Evolutionary conservation across 2,329 filamentous ascomycete species (phyloP), one percentile per base, ranked within the genome.

Genomic region (Emydomyces testavorans): DNA sequence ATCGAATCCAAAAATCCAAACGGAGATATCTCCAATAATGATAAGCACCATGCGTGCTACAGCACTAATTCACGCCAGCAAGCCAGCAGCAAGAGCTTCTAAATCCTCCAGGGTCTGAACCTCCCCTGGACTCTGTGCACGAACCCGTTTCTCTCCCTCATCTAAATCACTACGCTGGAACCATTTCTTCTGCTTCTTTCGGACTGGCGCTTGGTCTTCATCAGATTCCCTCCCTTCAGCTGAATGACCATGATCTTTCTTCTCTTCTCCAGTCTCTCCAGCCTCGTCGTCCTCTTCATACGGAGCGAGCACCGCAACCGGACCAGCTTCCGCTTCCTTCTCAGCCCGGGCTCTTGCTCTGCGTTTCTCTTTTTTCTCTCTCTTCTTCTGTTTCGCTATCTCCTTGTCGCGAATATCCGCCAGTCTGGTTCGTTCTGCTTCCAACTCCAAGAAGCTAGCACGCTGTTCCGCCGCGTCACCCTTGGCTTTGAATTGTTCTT

Each of bases 331-430:
- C 3, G 57, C 60, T 38, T 65, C 53, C 37, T 53, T 50, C 60
- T 66, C 56, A 59, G 63, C 56, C 63, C 66, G 57, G 58, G 65
- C 57, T 35, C 51, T 46, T 50, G 55, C 55, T 55, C 65, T 66
- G 41, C 65, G 63, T 60, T 70, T 69, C 57, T 69, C 68, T 55
- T 68, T 70, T 61, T 70, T 71, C 57, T 70, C 68, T 52, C 66
- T 64, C 35, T 59, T 80, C 75, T 87, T 89, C 64, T 85, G 77
- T 70, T 82, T 87, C 29, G 79, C 87, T 11, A 83, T 64, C 55
- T 78, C 76, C 71, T 94, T 95, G 67, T 98, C 92, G 52, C 79
- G 78, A 29, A 84, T 65, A 70, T 98, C 92, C 16, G 82, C 85
- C 58, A 78, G 73, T 55, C 75, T 74, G 24, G 93, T 85, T 53